Evolutionary conservation across 805 yeast species (phyloP), one percentile per base, ranked within the genome.

Genomic region (Blastobotrys attinorum): DNA sequence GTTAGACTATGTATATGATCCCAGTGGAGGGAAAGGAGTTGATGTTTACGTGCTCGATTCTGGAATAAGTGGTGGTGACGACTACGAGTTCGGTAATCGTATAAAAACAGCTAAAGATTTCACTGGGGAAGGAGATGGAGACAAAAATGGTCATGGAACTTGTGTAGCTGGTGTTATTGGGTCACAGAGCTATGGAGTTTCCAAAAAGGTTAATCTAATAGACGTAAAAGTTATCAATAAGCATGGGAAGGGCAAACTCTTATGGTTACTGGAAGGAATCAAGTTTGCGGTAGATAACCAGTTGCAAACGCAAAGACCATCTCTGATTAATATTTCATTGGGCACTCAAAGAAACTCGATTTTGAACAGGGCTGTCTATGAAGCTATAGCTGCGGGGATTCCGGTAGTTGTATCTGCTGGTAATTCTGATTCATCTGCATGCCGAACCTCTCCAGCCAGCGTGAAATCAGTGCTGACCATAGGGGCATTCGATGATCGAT

Each of bases 141-240:
- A 87, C 58, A 65, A 65, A 8, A 80, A 80, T 53, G 96, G 95
- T 0, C 96, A 87, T 60, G 96, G 96, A 0, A 84, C 95, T 1
- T 95, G 85, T 62, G 90, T 88, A 39, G 94, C 96, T 0, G 95
- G 96, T 3, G 65, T 83, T 21, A 72, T 83, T 44, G 95, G 87
- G 0, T 83, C 95, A 1, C 68, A 63, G 40, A 75, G 79, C 1
- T 87, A 69, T 63, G 96, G 96, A 13, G 90, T 86, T 2, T 84
- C 95, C 17, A 87, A 87, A 59, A 62, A 73, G 35, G 75, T 73
- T 8, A 66, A 67, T 5, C 57, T 86, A 4, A 67, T 83, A 10
- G 89, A 81, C 29, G 77, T 88, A 5, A 87, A 86, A 55, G 86
- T 84, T 0, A 65, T 86, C 41, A 79, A 79, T 51, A 59, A 58